These are phyloP conservation scores for Dissophora ornata DNA, from an alignment of 192 early-diverging fungal species.

Conservation along the genomic window DNA sequence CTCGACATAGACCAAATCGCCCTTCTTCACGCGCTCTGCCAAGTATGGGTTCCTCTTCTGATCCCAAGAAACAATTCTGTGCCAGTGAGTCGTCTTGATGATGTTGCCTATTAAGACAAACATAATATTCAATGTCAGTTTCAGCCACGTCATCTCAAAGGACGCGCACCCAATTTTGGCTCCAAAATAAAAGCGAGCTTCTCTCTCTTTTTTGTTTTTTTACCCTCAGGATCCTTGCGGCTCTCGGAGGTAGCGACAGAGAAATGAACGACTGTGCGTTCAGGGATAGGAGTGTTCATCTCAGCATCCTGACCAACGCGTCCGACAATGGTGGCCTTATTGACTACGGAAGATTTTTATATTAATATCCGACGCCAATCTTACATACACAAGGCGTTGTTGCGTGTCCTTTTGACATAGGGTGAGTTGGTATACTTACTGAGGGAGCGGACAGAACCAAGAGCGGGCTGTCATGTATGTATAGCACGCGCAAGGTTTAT, in stretches of 20 bases:
- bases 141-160: too few species aligned
- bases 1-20: constrained; percentile 73
- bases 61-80: constrained; percentile 65
- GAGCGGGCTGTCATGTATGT: constrained; percentile 7
- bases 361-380: background rate
- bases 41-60: constrained; percentile 48
- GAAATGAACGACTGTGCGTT: constrained; percentile 65
- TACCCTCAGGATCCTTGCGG: constrained; percentile 69
- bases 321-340: constrained; percentile 74
- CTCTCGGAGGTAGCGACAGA: constrained; percentile 71
- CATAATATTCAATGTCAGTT: too few species aligned
- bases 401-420: too few species aligned
- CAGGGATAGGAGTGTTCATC: constrained; percentile 48
- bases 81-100: constrained; percentile 77
- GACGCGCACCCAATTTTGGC: too few species aligned
- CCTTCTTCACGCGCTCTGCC: constrained; percentile 67
- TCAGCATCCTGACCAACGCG: constrained; percentile 70
- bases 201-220: background rate
- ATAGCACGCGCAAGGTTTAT: too few species aligned
- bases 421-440: too few species aligned
- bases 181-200: too few species aligned
- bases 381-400: background rate
- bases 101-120: constrained; percentile 60
- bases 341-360: constrained; percentile 51
- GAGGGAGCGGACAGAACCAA: constrained; percentile 36